Conservation (phyloP, 73 alveolate species). For the Paramecium octaurelia region DNA sequence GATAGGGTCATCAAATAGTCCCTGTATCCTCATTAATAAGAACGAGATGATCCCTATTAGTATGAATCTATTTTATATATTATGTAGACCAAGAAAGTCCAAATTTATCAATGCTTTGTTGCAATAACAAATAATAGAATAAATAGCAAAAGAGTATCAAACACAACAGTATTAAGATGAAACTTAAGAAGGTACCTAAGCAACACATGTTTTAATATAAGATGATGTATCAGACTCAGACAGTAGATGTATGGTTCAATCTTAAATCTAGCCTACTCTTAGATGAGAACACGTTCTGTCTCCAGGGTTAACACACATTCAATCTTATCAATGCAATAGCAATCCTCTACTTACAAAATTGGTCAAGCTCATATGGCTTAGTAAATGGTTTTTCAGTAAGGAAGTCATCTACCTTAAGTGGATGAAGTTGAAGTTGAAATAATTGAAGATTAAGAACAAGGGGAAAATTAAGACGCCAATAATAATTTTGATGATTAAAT, state of each 20-base stretch:
- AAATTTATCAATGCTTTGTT: constrained; percentile 28
- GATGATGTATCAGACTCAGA: constrained; percentile 5
- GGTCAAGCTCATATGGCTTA: neutral
- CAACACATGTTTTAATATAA: neutral
- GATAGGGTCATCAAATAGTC: constrained; percentile 7
- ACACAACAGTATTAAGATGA: neutral
- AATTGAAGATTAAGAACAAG: neutral
- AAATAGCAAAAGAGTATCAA: neutral
- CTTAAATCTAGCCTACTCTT: neutral
- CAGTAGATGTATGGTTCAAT: neutral
- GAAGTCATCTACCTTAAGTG: neutral
- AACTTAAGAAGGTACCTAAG: neutral
- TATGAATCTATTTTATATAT: neutral
- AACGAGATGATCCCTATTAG: constrained; percentile 45
- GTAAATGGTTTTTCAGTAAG: neutral
- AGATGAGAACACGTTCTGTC: neutral
- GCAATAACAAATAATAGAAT: neutral
- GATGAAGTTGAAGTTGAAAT: neutral
- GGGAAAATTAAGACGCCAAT: neutral
- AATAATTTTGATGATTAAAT: neutral
- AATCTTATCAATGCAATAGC: neutral
- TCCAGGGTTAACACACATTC: neutral
- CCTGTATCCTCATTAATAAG: neutral
- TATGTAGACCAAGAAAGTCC: neutral
- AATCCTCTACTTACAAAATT: neutral